phyloP scores from a whole-genome alignment of 495 filamentous ascomycete species.

The Neurospora sp. region DNA sequence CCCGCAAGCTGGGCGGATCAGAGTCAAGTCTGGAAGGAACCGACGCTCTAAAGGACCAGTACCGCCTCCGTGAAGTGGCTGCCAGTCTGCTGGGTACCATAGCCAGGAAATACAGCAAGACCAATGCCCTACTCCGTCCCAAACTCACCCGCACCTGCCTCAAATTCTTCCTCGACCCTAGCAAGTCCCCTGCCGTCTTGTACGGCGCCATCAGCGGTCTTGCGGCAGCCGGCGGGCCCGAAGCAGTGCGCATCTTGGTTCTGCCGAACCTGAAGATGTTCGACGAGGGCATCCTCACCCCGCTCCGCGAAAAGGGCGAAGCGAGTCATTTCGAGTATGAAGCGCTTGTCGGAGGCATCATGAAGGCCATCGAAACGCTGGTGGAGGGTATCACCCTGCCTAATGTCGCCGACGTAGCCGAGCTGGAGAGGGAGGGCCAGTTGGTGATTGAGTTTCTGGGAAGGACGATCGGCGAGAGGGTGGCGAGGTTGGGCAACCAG shows the following conservation, averaged over 20 bases:
- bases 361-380: conserved; percentile 47
- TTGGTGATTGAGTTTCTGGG: conserved; percentile 47
- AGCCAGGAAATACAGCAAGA: conserved; percentile 60
- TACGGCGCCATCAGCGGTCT: conserved; percentile 81
- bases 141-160: conserved; percentile 85
- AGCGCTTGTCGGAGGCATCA: conserved; percentile 48
- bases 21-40: conserved; percentile 18
- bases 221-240: conserved; percentile 60
- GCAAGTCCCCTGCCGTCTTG: conserved; percentile 66
- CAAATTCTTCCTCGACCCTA: conserved; percentile 79
- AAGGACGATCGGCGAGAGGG: conserved; percentile 47
- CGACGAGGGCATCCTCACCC: conserved; percentile 54
- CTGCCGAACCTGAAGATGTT: conserved; percentile 73
- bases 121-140: conserved; percentile 68
- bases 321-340: conserved; percentile 48
- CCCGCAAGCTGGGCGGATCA: conserved; percentile 62
- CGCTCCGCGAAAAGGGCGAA: conserved; percentile 47
- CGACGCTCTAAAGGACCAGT: conserved; percentile 48
- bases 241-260: conserved; percentile 69
- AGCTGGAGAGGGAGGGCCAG: conserved; percentile 30
- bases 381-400: conserved; percentile 8
- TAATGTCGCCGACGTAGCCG: conserved; percentile 21
- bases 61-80: conserved; percentile 72
- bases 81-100: conserved; percentile 68
- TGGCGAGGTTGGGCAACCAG: conserved; percentile 43